Evolutionary conservation across 345 rosid genomes (phyloP).

Genomic region (Corchorus capsularis): DNA sequence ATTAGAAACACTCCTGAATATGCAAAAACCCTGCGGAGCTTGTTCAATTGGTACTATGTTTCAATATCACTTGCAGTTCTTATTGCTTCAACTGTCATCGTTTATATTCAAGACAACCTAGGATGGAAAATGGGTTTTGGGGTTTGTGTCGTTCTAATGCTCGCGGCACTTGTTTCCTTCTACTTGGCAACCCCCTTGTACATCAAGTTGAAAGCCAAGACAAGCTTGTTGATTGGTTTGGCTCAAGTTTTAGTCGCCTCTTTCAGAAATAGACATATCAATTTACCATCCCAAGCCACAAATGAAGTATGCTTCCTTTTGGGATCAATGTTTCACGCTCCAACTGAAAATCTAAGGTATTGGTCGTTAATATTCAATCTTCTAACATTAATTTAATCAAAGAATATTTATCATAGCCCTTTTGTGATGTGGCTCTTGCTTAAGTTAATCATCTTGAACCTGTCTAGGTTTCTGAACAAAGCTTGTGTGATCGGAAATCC

Average conservation of each 20-base stretch:
- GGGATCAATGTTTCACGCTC: slow-evolving; percentile 31
- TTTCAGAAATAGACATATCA: slow-evolving; percentile 30
- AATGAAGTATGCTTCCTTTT: slow-evolving; percentile 15
- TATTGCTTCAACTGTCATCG: slow-evolving; percentile 42
- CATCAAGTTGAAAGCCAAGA: slow-evolving; percentile 33
- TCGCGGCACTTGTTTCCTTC: slow-evolving; percentile 41
- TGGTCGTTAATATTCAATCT: no score
- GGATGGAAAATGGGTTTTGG: slow-evolving; percentile 69
- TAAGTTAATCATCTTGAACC: neutral
- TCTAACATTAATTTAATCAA: no score
- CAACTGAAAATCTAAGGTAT: slow-evolving; percentile 50
- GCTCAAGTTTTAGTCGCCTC: slow-evolving; percentile 49
- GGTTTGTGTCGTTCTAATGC: slow-evolving; percentile 41
- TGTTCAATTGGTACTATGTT: slow-evolving; percentile 53
- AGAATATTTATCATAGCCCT: no score
- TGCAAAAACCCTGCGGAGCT: slow-evolving; percentile 36
- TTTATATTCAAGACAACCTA: slow-evolving; percentile 48
- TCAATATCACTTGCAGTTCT: slow-evolving; percentile 29
- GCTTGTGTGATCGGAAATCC: slow-evolving; percentile 48
- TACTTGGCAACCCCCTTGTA: slow-evolving; percentile 47
- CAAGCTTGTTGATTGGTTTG: slow-evolving; percentile 43
- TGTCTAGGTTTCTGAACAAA: slow-evolving; percentile 52
- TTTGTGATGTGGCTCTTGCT: neutral
- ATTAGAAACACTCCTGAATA: neutral
- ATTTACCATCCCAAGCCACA: slow-evolving; percentile 23